Evolutionary conservation across 768 basidiomycete species (phyloP).

Genomic region (Leccinum variicolor): DNA sequence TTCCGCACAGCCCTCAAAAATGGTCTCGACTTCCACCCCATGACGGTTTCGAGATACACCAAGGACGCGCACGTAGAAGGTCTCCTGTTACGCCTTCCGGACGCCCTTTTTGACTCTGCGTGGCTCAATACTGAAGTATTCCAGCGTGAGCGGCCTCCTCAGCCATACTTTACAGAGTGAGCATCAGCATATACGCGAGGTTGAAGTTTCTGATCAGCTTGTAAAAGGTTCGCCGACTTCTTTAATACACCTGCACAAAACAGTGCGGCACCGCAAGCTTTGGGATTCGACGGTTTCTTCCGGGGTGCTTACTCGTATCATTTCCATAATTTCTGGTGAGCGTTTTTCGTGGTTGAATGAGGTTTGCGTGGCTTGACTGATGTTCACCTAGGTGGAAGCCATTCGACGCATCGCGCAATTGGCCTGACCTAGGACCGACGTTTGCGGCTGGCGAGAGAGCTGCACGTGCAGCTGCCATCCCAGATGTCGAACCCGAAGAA

Average conservation of each 20-base stretch:
- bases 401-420: conserved; percentile 91
- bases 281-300: conserved; percentile 96
- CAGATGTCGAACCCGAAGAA: conserved; percentile 31
- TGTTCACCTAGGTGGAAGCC: conserved; percentile 79
- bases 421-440: conserved; percentile 84
- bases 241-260: conserved; percentile 74
- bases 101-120: conserved; percentile 94
- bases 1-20: conserved; percentile 95
- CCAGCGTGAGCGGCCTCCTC: conserved; percentile 89
- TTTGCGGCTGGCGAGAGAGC: conserved; percentile 75
- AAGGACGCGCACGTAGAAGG: conserved; percentile 86
- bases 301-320: conserved; percentile 94
- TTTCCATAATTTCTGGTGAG: conserved; percentile 91
- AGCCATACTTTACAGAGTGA: conserved; percentile 89
- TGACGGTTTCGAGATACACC: conserved; percentile 88
- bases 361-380: background rate
- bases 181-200: conserved; percentile 13
- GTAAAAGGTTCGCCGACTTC: conserved; percentile 76
- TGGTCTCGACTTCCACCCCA: conserved; percentile 93
- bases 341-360: conserved; percentile 1
- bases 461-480: conserved; percentile 47
- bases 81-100: conserved; percentile 83
- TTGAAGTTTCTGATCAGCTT: background rate
- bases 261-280: conserved; percentile 79
- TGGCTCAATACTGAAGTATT: conserved; percentile 94